Evolutionary conservation across 2,329 filamentous ascomycete species (phyloP).

Genomic region (Fusarium praegraminearum): DNA sequence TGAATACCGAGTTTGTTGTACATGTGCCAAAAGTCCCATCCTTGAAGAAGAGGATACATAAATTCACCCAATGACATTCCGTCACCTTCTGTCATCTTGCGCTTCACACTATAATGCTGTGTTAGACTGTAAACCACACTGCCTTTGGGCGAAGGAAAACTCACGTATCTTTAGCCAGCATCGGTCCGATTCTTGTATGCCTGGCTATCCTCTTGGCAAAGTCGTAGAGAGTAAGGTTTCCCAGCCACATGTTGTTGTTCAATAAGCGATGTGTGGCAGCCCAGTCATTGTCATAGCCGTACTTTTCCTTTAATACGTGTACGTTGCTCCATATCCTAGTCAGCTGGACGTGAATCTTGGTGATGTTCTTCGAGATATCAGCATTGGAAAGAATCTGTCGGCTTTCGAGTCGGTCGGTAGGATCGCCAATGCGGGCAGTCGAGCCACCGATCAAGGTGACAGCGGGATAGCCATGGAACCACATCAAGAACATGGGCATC

Average conservation of each 20-base stretch:
- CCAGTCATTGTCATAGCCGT: conserved; percentile 73
- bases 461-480: conserved; percentile 77
- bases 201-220: conserved; percentile 80
- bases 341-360: conserved; percentile 76
- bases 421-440: conserved; percentile 83
- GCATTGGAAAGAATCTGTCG: conserved; percentile 66
- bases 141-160: conserved; percentile 51
- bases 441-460: conserved; percentile 78
- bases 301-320: conserved; percentile 71
- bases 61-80: conserved; percentile 97
- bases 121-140: conserved; percentile 35
- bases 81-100: conserved; percentile 83
- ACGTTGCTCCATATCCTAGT: conserved; percentile 81
- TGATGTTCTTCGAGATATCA: conserved; percentile 72
- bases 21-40: conserved; percentile 96
- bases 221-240: conserved; percentile 77
- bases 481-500: conserved; percentile 88
- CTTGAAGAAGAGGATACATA: conserved; percentile 91
- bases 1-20: conserved; percentile 75
- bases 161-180: conserved; percentile 90
- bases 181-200: conserved; percentile 81
- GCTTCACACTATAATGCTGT: conserved; percentile 69
- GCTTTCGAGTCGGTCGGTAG: conserved; percentile 74
- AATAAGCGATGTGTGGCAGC: conserved; percentile 75
- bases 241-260: conserved; percentile 90